Base-by-base conservation (phyloP, 1,284 basidiomycete species). In the Stereum hirsutum region DNA sequence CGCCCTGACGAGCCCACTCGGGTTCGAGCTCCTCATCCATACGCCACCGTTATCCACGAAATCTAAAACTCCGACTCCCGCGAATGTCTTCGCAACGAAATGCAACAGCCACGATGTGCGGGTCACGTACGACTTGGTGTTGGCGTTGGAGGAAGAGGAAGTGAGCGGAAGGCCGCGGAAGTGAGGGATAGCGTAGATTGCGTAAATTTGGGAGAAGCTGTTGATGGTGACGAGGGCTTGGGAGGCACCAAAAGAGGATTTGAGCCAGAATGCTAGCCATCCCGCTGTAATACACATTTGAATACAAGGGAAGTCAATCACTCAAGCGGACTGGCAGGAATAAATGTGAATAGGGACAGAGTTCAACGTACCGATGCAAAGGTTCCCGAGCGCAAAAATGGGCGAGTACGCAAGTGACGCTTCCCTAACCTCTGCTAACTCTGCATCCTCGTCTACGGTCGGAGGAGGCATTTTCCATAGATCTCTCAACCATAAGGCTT, bases 221-320 rank as follows among this genome's bases (percentile, higher is more conserved):
- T 65, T 64, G 50, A 61, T 48, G 2, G 57, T 58, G 26, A 62
- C 60, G 11, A 62, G 46, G 2, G 54, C 46, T 44, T 62, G 58
- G 5, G 59, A 59, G 12, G 48, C 39, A 19, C 43, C 46, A 50
- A 65, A 65, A 27, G 50, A 45, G 39, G 57, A 48, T 31, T 52
- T 49, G n/a, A 58, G 52, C 61, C 62, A 62, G 49, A 63, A 62
- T 35, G 56, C 43, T 26, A 63, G 54, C 63, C 63, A 65, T 1
- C 53, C 59, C 10, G 59, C 62, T 64, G 34, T 17, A 10, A 32
- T 11, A n/a, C 2, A 17, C 4, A 2, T 2, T 26, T 10, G 33
- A 26, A 11, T 15, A 15, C 17, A 12, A 12, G 10, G 43, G 10
- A 21, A 15, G 35, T 3, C 36, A 43, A 32, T n/a, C 6, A 32